Evolutionary conservation across 768 basidiomycete species (phyloP).

Genomic region (Gymnopilus dilepis): DNA sequence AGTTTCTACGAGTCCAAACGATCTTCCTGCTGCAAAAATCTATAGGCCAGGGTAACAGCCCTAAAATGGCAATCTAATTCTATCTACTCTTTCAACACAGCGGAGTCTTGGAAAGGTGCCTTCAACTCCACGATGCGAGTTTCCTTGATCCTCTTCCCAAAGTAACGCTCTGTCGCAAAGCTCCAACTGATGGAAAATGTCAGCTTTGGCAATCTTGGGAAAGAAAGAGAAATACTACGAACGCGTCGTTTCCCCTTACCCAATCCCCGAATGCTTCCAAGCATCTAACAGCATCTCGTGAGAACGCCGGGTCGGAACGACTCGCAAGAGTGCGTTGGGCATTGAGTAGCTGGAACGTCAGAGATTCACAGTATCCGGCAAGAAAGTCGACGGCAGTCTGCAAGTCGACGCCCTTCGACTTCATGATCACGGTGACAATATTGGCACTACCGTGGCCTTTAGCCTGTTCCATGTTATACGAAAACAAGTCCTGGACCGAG

Average conservation of each 20-base stretch:
- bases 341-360: conserved; percentile 6
- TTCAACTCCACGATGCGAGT: conserved; percentile 6
- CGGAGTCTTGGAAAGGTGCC: background rate
- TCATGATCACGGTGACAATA: conserved; percentile 14
- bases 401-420: conserved; percentile 10
- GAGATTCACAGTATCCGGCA: conserved; percentile 9
- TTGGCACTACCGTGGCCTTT: conserved; percentile 13
- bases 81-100: conserved; percentile 6
- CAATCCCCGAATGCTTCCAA: conserved; percentile 10
- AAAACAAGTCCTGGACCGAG: conserved; percentile 1
- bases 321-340: background rate
- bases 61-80: too few relatives aligned
- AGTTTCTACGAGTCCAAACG: too few relatives aligned
- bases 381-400: conserved; percentile 11
- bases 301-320: conserved; percentile 8
- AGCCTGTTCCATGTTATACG: conserved; percentile 16
- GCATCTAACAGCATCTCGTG: conserved; percentile 1
- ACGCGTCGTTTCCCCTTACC: conserved; percentile 14
- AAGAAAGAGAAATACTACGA: background rate
- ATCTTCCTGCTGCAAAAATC: too few relatives aligned
- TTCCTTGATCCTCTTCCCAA: conserved; percentile 8
- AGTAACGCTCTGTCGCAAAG: conserved; percentile 8
- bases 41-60: too few relatives aligned
- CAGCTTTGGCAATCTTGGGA: background rate
- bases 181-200: conserved; percentile 1